Evolutionary conservation across 495 filamentous ascomycete genomes (phyloP).

Genomic region (Usnea hakonensis): DNA sequence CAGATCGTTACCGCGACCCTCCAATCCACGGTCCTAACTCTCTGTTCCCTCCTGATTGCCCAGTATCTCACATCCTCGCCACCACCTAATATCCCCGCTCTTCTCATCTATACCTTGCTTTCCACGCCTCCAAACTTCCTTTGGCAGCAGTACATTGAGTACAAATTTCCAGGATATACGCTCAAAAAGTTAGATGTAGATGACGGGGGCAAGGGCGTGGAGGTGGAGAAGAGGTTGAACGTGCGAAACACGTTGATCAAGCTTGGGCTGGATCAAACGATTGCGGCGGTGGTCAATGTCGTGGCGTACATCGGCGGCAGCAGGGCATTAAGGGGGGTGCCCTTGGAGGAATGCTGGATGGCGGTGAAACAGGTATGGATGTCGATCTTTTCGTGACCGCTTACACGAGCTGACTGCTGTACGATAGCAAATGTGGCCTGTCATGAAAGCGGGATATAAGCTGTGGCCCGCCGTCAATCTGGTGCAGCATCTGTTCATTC

Average conservation of each 20-base stretch:
- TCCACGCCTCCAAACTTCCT: constrained; percentile 79
- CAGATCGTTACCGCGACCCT: constrained; percentile 59
- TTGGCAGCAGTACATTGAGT: constrained; percentile 65
- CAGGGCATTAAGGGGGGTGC: constrained; percentile 43
- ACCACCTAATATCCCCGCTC: constrained; percentile 57
- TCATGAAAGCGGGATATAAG: constrained; percentile 68
- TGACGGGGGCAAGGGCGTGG: constrained; percentile 25
- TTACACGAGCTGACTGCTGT: not conserved
- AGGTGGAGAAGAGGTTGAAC: constrained; percentile 40
- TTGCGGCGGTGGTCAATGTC: constrained; percentile 71
- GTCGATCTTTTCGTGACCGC: not conserved
- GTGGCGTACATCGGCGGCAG: constrained; percentile 60
- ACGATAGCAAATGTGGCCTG: constrained; percentile 53
- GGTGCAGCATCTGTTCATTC: constrained; percentile 72
- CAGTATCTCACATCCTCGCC: constrained; percentile 21
- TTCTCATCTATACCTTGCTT: constrained; percentile 65
- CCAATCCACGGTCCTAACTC: constrained; percentile 62
- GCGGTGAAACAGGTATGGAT: constrained; percentile 34
- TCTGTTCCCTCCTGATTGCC: constrained; percentile 73
- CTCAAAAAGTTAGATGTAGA: constrained; percentile 23
- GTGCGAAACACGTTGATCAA: constrained; percentile 69
- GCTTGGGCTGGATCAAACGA: constrained; percentile 72
- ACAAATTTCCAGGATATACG: constrained; percentile 41
- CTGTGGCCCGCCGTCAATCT: constrained; percentile 79
- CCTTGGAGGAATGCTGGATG: constrained; percentile 25